Percentiles rank a stretch among this genome's conserved stretches.
Evolutionary conservation across 345 rosid species (phyloP).

Genomic region (Heritiera littoralis): DNA sequence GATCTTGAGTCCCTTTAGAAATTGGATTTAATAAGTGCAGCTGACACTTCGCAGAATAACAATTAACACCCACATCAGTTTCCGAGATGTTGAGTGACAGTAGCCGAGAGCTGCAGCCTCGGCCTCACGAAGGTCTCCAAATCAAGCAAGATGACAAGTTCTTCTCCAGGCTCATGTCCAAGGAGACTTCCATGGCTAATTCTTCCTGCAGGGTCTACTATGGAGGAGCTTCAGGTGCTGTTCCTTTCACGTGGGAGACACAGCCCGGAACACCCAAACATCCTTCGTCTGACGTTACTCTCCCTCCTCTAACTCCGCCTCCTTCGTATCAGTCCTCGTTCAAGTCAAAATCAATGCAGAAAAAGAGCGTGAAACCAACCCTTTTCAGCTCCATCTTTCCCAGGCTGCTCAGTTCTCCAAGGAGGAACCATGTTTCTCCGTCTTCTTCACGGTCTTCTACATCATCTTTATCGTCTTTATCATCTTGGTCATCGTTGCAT

Average conservation of each 20-base stretch:
- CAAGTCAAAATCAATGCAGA: slow-evolving; percentile 27
- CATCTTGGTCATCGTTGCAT: slow-evolving; percentile 37
- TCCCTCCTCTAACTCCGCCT: slow-evolving; percentile 62
- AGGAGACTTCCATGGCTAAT: slow-evolving; percentile 57
- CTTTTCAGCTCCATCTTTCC: slow-evolving; percentile 26
- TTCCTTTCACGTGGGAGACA: slow-evolving; percentile 85
- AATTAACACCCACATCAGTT: background rate
- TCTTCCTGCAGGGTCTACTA: slow-evolving; percentile 73
- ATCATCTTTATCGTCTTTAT: slow-evolving; percentile 39
- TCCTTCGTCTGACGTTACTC: slow-evolving; percentile 23
- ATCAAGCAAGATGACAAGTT: slow-evolving; percentile 52
- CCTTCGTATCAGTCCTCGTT: slow-evolving; percentile 44
- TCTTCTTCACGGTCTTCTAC: slow-evolving; percentile 47
- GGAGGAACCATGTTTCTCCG: slow-evolving; percentile 34
- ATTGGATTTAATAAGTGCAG: slow-evolving; percentile 5
- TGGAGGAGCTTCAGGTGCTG: slow-evolving; percentile 54
- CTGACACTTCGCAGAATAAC: background rate
- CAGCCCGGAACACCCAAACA: slow-evolving; percentile 88
- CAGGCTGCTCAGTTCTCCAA: slow-evolving; percentile 4
- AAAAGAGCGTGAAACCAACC: slow-evolving; percentile 27
- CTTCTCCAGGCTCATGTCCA: slow-evolving; percentile 60
- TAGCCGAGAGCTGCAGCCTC: slow-evolving; percentile 15
- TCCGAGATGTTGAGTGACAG: slow-evolving; percentile 29
- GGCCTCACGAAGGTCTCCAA: slow-evolving; percentile 25
- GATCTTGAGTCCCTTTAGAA: slow-evolving; percentile 28